phyloP scores from a whole-genome alignment of 768 basidiomycete species.

The Panaeolus cyanescens region DNA sequence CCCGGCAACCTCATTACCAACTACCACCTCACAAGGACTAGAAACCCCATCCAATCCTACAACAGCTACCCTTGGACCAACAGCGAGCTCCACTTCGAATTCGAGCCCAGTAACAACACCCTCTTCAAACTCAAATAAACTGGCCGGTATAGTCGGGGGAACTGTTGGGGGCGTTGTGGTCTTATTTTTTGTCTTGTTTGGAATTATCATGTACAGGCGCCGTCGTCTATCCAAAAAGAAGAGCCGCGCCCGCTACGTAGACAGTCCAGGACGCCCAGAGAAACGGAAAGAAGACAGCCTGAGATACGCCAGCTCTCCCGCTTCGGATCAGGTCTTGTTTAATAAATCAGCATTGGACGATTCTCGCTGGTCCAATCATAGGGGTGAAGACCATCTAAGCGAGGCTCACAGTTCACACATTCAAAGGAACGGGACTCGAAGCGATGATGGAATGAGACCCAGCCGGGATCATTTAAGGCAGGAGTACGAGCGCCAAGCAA shows the following conservation, averaged over 20 bases:
- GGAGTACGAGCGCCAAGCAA: not conserved
- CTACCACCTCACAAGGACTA: conserved; percentile 9
- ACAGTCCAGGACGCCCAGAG: not conserved
- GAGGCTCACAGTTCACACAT: not conserved
- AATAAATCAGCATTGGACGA: not conserved
- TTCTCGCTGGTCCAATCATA: not conserved
- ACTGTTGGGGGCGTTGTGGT: conserved; percentile 11
- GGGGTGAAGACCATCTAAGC: not conserved
- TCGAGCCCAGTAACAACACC: not conserved
- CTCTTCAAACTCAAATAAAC: not conserved
- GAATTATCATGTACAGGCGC: not conserved
- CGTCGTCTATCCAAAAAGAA: not conserved
- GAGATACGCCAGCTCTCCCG: not conserved
- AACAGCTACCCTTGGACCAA: not conserved
- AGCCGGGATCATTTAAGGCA: not conserved
- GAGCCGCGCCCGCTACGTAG: not conserved
- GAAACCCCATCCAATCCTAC: not conserved
- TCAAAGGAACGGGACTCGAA: not conserved
- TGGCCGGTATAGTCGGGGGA: conserved; percentile 19
- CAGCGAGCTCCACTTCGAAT: not conserved
- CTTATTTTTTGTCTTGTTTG: conserved; percentile 4
- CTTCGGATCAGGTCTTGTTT: not conserved
- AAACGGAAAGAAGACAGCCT: not conserved
- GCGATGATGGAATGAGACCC: not conserved
- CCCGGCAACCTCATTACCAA: conserved; percentile 5